Percentiles rank a stretch among this genome's conserved stretches.
phyloP scores from a whole-genome alignment of 768 basidiomycete species.

The Pulveroboletus sp. region DNA sequence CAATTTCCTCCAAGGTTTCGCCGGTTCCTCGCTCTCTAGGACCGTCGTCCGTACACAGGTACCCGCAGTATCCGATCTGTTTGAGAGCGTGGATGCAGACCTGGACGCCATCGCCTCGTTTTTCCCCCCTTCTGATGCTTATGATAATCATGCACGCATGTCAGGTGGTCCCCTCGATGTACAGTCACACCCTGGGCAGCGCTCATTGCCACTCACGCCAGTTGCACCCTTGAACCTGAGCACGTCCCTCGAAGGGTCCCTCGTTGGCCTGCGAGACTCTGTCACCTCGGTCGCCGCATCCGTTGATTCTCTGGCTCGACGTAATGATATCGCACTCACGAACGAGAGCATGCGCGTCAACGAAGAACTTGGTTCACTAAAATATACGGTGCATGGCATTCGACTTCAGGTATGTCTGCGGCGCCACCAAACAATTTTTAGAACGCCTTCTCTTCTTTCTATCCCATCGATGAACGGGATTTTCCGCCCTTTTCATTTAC shows the following conservation, averaged over 20 bases:
- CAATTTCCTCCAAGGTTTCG: conserved; percentile 5
- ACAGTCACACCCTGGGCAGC: conserved; percentile 20
- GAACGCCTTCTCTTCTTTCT: neutral
- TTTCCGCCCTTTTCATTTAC: conserved; percentile 8
- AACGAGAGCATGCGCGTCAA: conserved; percentile 71
- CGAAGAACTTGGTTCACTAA: conserved; percentile 70
- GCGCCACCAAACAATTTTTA: conserved; percentile 6
- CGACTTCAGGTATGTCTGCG: conserved; percentile 65
- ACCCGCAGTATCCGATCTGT: conserved; percentile 14
- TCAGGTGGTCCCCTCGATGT: conserved; percentile 20
- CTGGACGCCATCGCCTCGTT: conserved; percentile 23
- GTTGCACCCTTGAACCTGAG: conserved; percentile 64
- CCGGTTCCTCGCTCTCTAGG: conserved; percentile 21
- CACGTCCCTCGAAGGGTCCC: conserved; percentile 61
- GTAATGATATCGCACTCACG: conserved; percentile 62
- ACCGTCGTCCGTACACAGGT: conserved; percentile 9
- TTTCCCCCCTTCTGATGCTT: conserved; percentile 27
- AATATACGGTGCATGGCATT: conserved; percentile 69
- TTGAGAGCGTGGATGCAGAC: conserved; percentile 20
- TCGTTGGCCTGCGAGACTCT: conserved; percentile 56
- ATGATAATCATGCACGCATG: conserved; percentile 19
- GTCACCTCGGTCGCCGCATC: conserved; percentile 57
- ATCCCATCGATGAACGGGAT: neutral
- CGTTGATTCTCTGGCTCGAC: conserved; percentile 58
- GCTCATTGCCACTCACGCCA: conserved; percentile 29